Conservation (phyloP, 2,329 filamentous ascomycete species). For the Monilinia fructicola region DNA sequence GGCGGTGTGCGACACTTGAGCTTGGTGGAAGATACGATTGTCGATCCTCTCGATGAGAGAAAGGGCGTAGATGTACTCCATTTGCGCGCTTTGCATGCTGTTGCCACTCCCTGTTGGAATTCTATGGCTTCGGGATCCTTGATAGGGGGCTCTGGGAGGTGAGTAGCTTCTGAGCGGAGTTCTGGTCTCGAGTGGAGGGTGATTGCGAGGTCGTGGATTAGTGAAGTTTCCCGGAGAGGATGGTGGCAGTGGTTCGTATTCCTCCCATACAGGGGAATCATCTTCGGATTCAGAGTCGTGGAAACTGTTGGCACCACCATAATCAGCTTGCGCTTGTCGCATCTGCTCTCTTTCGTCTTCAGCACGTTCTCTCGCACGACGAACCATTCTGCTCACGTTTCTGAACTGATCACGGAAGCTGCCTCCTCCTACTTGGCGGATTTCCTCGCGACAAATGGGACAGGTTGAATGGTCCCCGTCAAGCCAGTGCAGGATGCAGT, state of each 20-base stretch:
- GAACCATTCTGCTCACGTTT: not conserved
- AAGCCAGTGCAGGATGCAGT: not conserved
- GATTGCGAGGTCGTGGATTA: too few species aligned
- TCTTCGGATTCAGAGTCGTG: too few species aligned
- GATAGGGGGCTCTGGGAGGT: not conserved
- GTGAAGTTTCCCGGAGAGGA: not conserved
- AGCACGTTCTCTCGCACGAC: not conserved
- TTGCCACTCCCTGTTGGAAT: too few species aligned
- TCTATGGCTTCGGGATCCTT: not conserved
- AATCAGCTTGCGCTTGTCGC: conserved; percentile 3
- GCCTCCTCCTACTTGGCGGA: not conserved
- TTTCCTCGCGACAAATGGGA: not conserved
- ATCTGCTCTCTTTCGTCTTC: conserved; percentile 1
- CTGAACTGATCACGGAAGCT: not conserved
- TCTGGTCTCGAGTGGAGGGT: not conserved
- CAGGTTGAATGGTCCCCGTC: not conserved
- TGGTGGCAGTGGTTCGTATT: not conserved
- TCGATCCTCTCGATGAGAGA: not conserved
- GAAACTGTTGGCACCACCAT: not conserved
- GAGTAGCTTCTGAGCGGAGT: not conserved
- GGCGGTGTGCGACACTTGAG: not conserved
- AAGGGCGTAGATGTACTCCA: not conserved
- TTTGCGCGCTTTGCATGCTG: too few species aligned
- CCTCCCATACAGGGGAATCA: not conserved
- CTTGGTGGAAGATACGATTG: not conserved